Evolutionary conservation across 192 early-diverging fungal genomes (phyloP), one percentile per base, ranked within the genome.

Genomic region (Obelidium mucronatum): DNA sequence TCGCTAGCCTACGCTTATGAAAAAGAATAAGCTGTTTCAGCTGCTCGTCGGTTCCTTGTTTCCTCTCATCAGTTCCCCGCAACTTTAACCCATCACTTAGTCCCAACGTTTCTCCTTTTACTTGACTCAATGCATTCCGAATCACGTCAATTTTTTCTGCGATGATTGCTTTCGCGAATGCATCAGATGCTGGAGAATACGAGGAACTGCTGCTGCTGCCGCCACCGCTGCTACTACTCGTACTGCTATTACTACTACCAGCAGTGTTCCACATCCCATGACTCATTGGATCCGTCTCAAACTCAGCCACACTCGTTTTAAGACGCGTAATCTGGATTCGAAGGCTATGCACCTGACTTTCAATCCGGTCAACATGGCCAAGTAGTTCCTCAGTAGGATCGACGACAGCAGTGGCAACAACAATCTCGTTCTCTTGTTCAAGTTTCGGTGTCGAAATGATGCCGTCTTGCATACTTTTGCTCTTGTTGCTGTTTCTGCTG

Each of bases 181-280:
- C 11, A 26, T 60, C 59, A 30, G 28, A 34, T 33, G 22, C 36
- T 65, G 63, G 58, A 24, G 58, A 60, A 13, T 60, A 24, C 8
- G 44, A 19, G 0, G 44, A 48, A 15, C 11, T n/a, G n/a, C n/a
- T n/a, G n/a, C n/a, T n/a, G n/a, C n/a, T n/a, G n/a, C n/a, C n/a
- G n/a, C n/a, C n/a, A n/a, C n/a, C n/a, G n/a, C n/a, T n/a, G n/a
- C n/a, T n/a, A n/a, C n/a, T n/a, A n/a, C n/a, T n/a, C n/a, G n/a
- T n/a, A n/a, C n/a, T n/a, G n/a, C n/a, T n/a, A n/a, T n/a, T n/a
- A n/a, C n/a, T n/a, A n/a, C n/a, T n/a, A n/a, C n/a, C 44, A 19
- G 44, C 11, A 13, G 36, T 17, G 37, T 65, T 65, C 63, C 63
- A 65, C 63, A 65, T 65, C 36, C 63, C 63, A 1, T 65, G 63